Conservation (phyloP, 306 rosid species). For the Cucumis sativus region DNA sequence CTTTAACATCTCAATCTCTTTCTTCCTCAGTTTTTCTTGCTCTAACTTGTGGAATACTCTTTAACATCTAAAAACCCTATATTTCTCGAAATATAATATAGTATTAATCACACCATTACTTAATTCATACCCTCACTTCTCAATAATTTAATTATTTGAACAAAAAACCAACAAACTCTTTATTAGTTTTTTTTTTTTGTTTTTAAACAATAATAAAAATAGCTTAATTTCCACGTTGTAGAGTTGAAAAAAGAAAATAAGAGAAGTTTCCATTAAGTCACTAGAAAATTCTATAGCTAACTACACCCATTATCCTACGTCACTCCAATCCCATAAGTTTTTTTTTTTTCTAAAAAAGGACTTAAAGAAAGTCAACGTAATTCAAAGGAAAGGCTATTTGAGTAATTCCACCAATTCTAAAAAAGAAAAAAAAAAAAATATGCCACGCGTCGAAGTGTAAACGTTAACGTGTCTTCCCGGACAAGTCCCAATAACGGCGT, state of each 20-base stretch:
- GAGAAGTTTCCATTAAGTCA: background rate
- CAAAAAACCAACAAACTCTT: background rate
- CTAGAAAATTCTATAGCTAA: background rate
- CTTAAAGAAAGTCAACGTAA: background rate
- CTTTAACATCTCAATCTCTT: background rate
- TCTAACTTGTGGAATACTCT: background rate
- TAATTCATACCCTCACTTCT: background rate
- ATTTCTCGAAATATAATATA: background rate
- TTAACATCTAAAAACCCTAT: background rate
- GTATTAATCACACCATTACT: background rate
- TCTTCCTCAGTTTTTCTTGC: background rate
- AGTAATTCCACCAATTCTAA: background rate
- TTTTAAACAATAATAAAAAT: background rate
- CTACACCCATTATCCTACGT: background rate
- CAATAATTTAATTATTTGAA: background rate
- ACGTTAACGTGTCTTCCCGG: background rate
- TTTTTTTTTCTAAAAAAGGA: background rate
- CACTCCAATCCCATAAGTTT: background rate
- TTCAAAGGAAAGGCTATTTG: background rate
- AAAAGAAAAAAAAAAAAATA: too few species aligned
- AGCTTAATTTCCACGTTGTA: background rate
- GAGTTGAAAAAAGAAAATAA: background rate
- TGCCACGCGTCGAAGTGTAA: background rate
- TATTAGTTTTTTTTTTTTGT: background rate
- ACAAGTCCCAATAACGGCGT: conserved; percentile 1